Evolutionary conservation across 1,139 yeast species (phyloP).

Genomic region (Candida tunisiensis): DNA sequence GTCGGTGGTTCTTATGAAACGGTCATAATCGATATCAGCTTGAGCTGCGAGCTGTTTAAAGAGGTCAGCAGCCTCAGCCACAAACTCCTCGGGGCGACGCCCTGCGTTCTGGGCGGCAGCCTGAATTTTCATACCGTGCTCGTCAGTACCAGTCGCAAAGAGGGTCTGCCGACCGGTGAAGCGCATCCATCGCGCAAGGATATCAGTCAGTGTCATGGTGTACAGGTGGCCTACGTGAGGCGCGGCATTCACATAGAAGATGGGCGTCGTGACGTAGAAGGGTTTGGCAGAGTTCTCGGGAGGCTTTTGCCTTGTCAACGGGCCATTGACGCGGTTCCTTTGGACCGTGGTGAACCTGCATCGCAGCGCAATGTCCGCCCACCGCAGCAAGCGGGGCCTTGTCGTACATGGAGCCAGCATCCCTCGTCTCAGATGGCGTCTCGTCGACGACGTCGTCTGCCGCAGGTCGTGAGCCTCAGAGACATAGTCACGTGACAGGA

Average conservation of each 20-base stretch:
- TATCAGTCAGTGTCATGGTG: conserved; percentile 74
- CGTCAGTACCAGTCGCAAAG: conserved; percentile 90
- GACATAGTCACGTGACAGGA: no score
- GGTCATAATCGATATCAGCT: conserved; percentile 42
- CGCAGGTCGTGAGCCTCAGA: no score
- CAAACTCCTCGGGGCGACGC: conserved; percentile 46
- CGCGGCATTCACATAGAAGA: conserved; percentile 86
- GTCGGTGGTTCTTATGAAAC: conserved; percentile 89
- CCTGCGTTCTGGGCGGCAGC: conserved; percentile 45
- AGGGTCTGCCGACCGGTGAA: conserved; percentile 28
- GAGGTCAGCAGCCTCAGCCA: conserved; percentile 48
- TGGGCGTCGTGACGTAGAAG: conserved; percentile 70
- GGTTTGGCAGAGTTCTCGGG: conserved; percentile 9
- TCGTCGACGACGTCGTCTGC: no score
- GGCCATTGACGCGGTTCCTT: no score
- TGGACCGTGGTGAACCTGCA: no score
- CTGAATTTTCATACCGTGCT: conserved; percentile 88
- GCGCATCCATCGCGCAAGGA: conserved; percentile 53
- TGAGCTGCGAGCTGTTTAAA: conserved; percentile 44
- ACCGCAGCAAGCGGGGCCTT: no score
- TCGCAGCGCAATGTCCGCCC: no score
- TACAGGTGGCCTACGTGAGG: conserved; percentile 95
- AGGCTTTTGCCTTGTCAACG: no score
- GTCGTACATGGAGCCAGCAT: no score
- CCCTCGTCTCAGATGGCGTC: no score